Base-by-base conservation (phyloP, 1,284 basidiomycete genomes). In the Papiliotrema laurentii region DNA sequence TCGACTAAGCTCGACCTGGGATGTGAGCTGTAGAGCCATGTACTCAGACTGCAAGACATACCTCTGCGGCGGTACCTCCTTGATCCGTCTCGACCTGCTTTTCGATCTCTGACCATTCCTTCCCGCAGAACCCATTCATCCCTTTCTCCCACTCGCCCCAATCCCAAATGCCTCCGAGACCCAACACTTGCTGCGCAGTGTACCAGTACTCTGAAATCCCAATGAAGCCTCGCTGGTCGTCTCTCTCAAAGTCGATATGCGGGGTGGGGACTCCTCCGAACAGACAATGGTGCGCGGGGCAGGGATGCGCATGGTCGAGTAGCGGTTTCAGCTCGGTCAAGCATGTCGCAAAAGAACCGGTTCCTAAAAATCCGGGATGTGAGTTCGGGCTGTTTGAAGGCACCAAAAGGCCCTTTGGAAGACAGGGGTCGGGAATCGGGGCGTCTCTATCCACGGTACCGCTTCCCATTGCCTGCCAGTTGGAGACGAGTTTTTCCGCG, bases 161-260 rank as follows among this genome's bases (percentile, higher is more conserved):
- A 70, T 98, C 89, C 76, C 97, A 98, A 6, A 90, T 80, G 1
- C 96, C 96, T 13, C 93, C 94, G 2, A 97, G 80, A 3, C 87
- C 88, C 59, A 97, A 92, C 35, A 97, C 85, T 68, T 97, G 91
- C 36, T 71, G 61, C 5, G 92, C 89, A 25, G 93, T 97, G 75
- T 97, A 98, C 93, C 94, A 99, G 71, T 98, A 99, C 73, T 99
- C 96, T 11, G 90, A 94, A 28, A 98, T 86, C 4, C 96, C 96
- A 59, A 99, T 97, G 68, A 98, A 97, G 54, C 87, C 87, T 30
- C 72, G 50, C 52, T 74, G 72, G 45, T 74, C 72, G 19, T 89
- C 89, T 26, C 84, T 85, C 37, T 83, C 82, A 69, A 96, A 97
- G 73, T 96, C 88, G 60, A 93, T 93, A 3, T 83, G 81, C 3